Base-by-base conservation (phyloP, 306 rosid species). In the Sphenostylis stenocarpa region DNA sequence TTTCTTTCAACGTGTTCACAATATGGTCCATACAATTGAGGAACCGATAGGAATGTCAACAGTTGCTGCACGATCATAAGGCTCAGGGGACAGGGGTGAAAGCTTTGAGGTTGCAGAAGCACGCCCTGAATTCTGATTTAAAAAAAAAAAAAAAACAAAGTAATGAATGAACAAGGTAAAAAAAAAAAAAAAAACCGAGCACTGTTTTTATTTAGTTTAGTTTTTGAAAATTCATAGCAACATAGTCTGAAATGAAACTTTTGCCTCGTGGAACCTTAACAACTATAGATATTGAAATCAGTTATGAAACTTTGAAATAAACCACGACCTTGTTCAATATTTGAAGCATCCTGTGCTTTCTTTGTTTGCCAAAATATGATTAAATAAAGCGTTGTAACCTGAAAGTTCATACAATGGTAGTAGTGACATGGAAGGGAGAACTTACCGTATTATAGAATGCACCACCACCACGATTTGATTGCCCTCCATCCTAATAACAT, bases 71-170 rank as follows among this genome's bases (percentile, higher is more conserved):
- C 96, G 93, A 78, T 88, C 90, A 67, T 89, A 88, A 33, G 90
- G 96, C 76, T 91, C 96, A 3, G 84, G 96, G 71, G 93, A 90
- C 78, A 91, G 91, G 34, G 93, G 93, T 63, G 89, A 73, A 47
- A 88, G 90, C 84, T 70, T 88, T 71, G 91, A 75, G 62, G 78
- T 74, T 74, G 84, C 77, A 73, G 87, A 68, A 31, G 76, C 82
- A 78, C 68, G 73, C 73, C 83, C 86, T 36, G 86, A 62, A 64
- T 86, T 85, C 96, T 88, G 19, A 29, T 60, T 29, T 60, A 5
- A 14, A 43, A 77, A 79, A 73, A 14, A 66, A 63, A 13, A 28
- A 70, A 29, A 43, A 70, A 6, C 11, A 64, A 63, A n/a, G 23
- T 49, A 49, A 66, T 26, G 71, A 63, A 57, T 31, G 34, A 31